Base-by-base conservation (phyloP, 2,329 filamentous ascomycete genomes). In the Geosmithia morbida region DNA sequence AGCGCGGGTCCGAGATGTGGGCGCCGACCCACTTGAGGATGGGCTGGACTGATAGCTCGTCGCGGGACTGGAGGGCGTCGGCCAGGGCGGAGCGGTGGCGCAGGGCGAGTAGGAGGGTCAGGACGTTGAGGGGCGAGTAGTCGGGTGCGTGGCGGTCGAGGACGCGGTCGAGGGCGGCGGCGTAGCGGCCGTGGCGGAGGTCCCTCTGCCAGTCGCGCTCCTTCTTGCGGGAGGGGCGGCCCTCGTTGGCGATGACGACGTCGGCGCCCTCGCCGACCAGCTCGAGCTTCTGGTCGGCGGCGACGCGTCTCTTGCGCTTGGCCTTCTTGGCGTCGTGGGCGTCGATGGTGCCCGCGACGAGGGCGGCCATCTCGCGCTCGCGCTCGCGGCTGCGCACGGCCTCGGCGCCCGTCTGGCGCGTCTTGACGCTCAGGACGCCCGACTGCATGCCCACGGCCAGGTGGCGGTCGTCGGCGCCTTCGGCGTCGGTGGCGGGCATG, bases 401-500 rank as follows among this genome's bases (percentile, higher is more conserved):
- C 57, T 94, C 85, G 47, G 85, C 73, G 5, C 87, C 87, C 0
- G 85, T 87, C 13, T 94, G 75, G n/a, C 88, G 81, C 1, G 90
- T 97, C 59, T 85, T 84, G 57, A 97, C 76, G 26, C 86, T 94
- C 11, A 98, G 73, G n/a, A 95, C 77, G 43, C 92, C 92, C 2
- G 86, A 94, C 57, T 92, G 83, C 81, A 97, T 90, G 61, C 90
- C 92, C 1, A 98, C 92, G 4, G 85, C 88, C 46, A 98, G 77
- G 64, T 98, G 92, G 54, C 88, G 87, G 66, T 98, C 92, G 56
- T 89, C 85, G 46, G 77, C 74, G 42, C 62, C 62, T 30, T 55
- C 44, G 11, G 58, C 54, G 46, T 61, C 55, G 46, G 58, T 60
- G 16, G 61, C 59, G 5, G 66, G 59, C 52, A 96, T 79, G 42